Percentiles rank a stretch among this genome's conserved stretches.
Conservation (phyloP, 306 rosid species). For the Chamaecrista fasciculata region DNA sequence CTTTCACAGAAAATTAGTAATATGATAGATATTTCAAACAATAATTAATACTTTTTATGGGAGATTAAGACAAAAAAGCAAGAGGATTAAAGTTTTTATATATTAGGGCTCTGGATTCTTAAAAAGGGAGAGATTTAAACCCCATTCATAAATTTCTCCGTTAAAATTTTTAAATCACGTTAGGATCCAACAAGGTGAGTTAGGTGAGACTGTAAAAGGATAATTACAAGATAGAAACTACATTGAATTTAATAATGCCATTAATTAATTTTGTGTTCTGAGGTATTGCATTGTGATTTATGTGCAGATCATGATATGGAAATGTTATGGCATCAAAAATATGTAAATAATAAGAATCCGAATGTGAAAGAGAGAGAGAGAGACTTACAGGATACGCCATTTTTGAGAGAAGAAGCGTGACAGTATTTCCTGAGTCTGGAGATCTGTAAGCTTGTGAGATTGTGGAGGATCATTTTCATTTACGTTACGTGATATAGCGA, state of each 20-base stretch:
- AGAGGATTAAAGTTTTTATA: neutral
- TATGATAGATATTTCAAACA: too few relatives aligned
- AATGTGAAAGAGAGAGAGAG: neutral
- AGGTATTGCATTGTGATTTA: constrained; percentile 12
- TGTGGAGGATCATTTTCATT: constrained; percentile 15
- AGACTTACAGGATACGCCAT: constrained; percentile 41
- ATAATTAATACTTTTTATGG: neutral
- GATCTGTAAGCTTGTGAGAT: constrained; percentile 19
- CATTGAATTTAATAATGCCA: constrained; percentile 3
- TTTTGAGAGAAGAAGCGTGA: constrained; percentile 15
- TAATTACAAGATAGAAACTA: neutral
- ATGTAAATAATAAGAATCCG: constrained; percentile 5
- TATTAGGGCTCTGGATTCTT: constrained; percentile 3
- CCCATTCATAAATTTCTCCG: neutral
- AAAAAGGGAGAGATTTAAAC: neutral
- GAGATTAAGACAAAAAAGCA: neutral
- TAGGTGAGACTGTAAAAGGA: neutral
- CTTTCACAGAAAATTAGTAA: too few relatives aligned
- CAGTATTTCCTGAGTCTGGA: neutral
- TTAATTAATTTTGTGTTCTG: neutral
- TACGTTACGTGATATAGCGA: neutral
- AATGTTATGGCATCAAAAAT: constrained; percentile 9
- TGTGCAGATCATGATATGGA: neutral
- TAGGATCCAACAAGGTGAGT: neutral
- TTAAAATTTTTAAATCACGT: neutral